Base-by-base conservation (phyloP, 805 yeast species). In the Candida oleophila region DNA sequence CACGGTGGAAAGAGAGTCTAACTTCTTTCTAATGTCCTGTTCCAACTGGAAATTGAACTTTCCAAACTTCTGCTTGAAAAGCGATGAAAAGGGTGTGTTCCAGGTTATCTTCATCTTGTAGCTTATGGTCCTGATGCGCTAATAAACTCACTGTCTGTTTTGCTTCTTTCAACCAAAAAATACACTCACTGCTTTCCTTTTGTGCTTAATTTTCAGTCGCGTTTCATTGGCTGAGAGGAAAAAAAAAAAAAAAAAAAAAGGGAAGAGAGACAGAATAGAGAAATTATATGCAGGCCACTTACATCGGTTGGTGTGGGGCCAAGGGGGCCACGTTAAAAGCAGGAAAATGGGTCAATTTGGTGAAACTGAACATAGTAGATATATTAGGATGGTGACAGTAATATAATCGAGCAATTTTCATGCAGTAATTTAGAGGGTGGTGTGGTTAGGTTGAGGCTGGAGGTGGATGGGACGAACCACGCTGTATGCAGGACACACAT, bases 1-100 rank as follows among this genome's bases (percentile, higher is more conserved):
- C 28, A 85, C 78, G 22, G 82, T 76, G 21, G 90, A 85, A 46
- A 87, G 73, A 20, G 79, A 63, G 57, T 81, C 83, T 55, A 88
- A 75, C 55, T 80, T 73, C 53, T 72, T 64, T 51, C 89, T 76
- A 52, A 87, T 82, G 47, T 81, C 85, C 54, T 74, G 72, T 61
- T 85, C 91, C 45, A 77, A 71, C 30, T 71, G 69, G 48, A 65
- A 64, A 57, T 77, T 76, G 68, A 72, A 72, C 55, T 64, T 66
- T 37, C 66, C 69, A 25, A 66, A 60, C 53, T 63, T 69, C 56
- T 57, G 57, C 54, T 69, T 71, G 45, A 71, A 64, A 50, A 70
- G 60, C 49, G 66, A 61, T 52, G 65, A 56, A 46, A 72, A 58
- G 33, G 77, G 77, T 49, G 66, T 61, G 55, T 65, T 71, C 56